Evolutionary conservation across 2,329 filamentous ascomycete species (phyloP).

Genomic region (Madurella fahalii): DNA sequence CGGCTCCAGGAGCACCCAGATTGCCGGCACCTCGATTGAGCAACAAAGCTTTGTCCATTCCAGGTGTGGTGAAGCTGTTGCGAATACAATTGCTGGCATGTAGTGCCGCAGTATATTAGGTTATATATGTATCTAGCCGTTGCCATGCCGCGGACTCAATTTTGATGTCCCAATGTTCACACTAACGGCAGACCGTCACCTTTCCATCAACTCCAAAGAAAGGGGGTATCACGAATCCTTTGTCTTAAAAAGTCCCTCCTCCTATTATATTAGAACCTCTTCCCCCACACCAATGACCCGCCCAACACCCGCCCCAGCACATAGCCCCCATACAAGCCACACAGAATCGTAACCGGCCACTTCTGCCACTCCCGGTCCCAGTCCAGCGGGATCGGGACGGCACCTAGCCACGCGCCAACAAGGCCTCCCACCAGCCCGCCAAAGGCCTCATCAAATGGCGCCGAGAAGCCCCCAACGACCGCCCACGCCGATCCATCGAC

Average conservation of each 20-base stretch:
- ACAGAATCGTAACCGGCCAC: slow-evolving; percentile 90
- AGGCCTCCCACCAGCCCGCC: slow-evolving; percentile 74
- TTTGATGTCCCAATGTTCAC: no score
- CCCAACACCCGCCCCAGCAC: slow-evolving; percentile 63
- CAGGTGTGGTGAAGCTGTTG: no score
- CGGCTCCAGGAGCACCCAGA: not conserved
- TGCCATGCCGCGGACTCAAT: no score
- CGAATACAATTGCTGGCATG: not conserved
- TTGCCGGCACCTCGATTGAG: no score
- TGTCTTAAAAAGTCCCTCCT: not conserved
- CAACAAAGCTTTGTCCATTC: no score
- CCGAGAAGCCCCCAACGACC: slow-evolving; percentile 59
- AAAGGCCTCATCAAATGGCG: slow-evolving; percentile 78
- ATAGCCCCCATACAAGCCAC: slow-evolving; percentile 77
- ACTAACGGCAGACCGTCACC: no score
- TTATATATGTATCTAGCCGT: not conserved
- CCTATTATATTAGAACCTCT: slow-evolving; percentile 33
- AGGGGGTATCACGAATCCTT: not conserved
- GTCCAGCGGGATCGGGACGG: slow-evolving; percentile 90
- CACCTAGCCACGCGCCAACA: slow-evolving; percentile 86
- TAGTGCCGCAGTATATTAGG: not conserved
- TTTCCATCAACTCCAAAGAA: not conserved
- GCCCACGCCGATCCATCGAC: slow-evolving; percentile 70
- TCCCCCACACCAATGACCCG: slow-evolving; percentile 46
- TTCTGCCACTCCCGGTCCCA: slow-evolving; percentile 99